phyloP scores from a whole-genome alignment of 73 alveolate species.

The Paramecium bursaria region DNA sequence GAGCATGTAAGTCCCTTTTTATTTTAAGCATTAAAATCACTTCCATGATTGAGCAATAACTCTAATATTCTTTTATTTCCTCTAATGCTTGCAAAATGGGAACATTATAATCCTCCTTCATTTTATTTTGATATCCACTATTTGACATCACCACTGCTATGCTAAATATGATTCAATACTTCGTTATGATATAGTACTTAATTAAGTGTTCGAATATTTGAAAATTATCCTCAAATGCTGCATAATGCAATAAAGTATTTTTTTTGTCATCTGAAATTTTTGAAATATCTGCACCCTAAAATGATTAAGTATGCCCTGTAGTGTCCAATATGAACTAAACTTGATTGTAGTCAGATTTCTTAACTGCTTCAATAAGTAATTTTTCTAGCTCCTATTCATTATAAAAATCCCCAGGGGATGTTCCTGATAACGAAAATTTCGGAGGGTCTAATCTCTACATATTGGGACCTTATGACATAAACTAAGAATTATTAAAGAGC shows the following conservation, averaged over 20 bases:
- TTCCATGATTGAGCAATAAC: background rate
- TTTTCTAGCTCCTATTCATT: background rate
- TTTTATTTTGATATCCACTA: background rate
- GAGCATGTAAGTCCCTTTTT: conserved; percentile 74
- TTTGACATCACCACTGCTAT: background rate
- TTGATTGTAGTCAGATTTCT: background rate
- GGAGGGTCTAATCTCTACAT: too few relatives aligned
- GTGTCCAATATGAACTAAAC: background rate
- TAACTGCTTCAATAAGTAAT: conserved; percentile 5
- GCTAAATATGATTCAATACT: too few relatives aligned
- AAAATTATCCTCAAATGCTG: conserved; percentile 4
- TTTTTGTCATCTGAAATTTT: background rate
- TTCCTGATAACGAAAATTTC: background rate
- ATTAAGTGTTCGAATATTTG: background rate
- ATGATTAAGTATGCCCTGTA: background rate
- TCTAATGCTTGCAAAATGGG: conserved; percentile 16
- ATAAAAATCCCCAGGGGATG: background rate
- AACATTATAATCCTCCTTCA: conserved; percentile 26
- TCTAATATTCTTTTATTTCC: conserved; percentile 33
- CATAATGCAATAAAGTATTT: conserved; percentile 9
- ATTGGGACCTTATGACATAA: too few relatives aligned
- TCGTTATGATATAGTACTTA: background rate
- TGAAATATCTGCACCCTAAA: background rate
- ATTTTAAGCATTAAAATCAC: conserved; percentile 22
- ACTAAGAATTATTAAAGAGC: too few relatives aligned